These are phyloP conservation scores for Backusella luteola DNA, from an alignment of 192 early-diverging fungal genomes.

Conservation along the genomic window DNA sequence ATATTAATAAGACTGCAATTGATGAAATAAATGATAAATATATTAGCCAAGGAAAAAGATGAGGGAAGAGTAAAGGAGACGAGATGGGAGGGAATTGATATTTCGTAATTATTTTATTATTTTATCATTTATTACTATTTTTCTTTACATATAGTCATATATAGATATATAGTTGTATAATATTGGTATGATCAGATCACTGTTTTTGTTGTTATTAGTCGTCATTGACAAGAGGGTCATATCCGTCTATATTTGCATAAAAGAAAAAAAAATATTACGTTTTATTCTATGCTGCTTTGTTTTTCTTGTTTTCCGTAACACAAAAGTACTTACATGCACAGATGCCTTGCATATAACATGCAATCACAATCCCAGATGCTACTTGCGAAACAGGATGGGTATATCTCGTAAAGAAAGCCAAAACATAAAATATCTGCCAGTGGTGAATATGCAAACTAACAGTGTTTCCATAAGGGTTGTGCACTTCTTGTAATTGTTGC, in stretches of 20 bases:
- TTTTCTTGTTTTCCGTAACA: not conserved
- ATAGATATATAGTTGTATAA: not conserved
- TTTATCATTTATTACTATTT: not conserved
- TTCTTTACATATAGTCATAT: not conserved
- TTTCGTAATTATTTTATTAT: not conserved
- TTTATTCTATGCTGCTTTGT: not conserved
- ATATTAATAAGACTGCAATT: no score
- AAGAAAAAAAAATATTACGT: not conserved
- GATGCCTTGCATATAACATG: slow-evolving; percentile 72
- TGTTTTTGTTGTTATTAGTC: not conserved
- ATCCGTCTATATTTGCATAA: slow-evolving; percentile 20
- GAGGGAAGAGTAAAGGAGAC: not conserved
- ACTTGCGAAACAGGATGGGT: slow-evolving; percentile 65
- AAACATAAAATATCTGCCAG: slow-evolving; percentile 81
- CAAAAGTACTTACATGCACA: slow-evolving; percentile 32
- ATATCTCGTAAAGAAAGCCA: slow-evolving; percentile 80
- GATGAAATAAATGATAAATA: no score
- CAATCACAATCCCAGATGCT: slow-evolving; percentile 68
- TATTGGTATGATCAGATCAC: not conserved
- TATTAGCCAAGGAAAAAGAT: not conserved
- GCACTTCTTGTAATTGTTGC: not conserved
- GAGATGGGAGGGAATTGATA: not conserved
- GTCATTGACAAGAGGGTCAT: slow-evolving; percentile 30
- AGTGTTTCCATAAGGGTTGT: slow-evolving; percentile 10
- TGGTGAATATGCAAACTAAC: slow-evolving; percentile 69